phyloP scores from a whole-genome alignment of 768 basidiomycete genomes.

The Russula abietina region DNA sequence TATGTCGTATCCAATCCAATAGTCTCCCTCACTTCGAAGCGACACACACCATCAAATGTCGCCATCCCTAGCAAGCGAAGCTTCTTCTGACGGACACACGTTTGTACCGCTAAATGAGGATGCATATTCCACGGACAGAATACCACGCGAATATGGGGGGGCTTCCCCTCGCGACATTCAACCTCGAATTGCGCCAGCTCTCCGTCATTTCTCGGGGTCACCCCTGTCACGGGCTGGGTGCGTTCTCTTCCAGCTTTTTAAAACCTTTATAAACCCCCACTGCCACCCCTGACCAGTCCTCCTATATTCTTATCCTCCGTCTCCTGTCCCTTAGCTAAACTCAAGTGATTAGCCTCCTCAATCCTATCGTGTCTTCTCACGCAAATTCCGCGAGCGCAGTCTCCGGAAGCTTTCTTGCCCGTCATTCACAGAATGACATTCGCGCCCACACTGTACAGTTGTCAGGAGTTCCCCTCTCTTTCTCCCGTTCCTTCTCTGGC shows the following conservation, averaged over 20 bases:
- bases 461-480: slow-evolving; percentile 44
- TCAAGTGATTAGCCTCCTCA: slow-evolving; percentile 43
- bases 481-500: slow-evolving; percentile 26
- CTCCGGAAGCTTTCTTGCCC: slow-evolving; percentile 25
- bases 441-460: slow-evolving; percentile 62
- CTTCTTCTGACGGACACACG: slow-evolving; percentile 19
- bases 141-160: slow-evolving; percentile 1
- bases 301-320: neutral
- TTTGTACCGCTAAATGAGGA: slow-evolving; percentile 16
- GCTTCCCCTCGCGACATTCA: slow-evolving; percentile 27
- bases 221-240: slow-evolving; percentile 32
- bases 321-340: slow-evolving; percentile 12
- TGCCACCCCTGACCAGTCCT: neutral
- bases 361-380: slow-evolving; percentile 35
- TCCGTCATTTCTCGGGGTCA: slow-evolving; percentile 23
- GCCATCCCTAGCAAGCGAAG: slow-evolving; percentile 14
- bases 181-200: slow-evolving; percentile 12
- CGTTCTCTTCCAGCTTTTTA: slow-evolving; percentile 10
- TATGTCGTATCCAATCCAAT: slow-evolving; percentile 1
- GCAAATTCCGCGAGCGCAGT: slow-evolving; percentile 23
- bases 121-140: neutral
- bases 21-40: neutral
- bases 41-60: slow-evolving; percentile 4
- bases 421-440: slow-evolving; percentile 59
- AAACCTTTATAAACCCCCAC: neutral